Evolutionary conservation across 2,329 filamentous ascomycete species (phyloP).

Genomic region (Apiospora rasikravindrae): DNA sequence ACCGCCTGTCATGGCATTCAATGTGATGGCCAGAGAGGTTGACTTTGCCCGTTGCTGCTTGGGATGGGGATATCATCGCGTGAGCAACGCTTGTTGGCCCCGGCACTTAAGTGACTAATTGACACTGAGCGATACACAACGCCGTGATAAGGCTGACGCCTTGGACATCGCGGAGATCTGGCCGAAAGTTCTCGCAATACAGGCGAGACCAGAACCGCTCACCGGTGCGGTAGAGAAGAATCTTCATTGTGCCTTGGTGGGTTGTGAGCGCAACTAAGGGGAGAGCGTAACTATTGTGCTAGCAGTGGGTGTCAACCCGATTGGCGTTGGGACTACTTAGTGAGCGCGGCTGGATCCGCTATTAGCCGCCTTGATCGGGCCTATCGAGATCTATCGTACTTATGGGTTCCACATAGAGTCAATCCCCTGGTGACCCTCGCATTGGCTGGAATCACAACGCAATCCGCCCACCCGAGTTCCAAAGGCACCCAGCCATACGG

Average conservation of each 20-base stretch:
- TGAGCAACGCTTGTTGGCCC: not conserved
- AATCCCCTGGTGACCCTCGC: not conserved
- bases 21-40: not conserved
- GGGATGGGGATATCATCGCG: not conserved
- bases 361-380: not conserved
- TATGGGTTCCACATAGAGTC: not conserved
- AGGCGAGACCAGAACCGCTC: not conserved
- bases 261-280: not conserved
- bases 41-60: not conserved
- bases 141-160: not conserved
- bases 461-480: too few species aligned
- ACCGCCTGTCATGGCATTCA: not conserved
- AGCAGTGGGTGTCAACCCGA: not conserved
- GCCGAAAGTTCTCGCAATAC: not conserved
- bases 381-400: not conserved
- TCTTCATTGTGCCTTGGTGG: not conserved
- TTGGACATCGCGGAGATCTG: not conserved
- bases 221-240: not conserved
- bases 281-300: not conserved
- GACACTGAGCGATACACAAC: too few species aligned
- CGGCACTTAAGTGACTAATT: too few species aligned
- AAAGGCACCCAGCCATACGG: too few species aligned
- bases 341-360: conserved; percentile 3
- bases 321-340: not conserved
- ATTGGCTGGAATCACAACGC: too few species aligned